Evolutionary conservation across 257 asterid species (phyloP), one percentile per base, ranked within the genome.

Genomic region (Lantana camara): DNA sequence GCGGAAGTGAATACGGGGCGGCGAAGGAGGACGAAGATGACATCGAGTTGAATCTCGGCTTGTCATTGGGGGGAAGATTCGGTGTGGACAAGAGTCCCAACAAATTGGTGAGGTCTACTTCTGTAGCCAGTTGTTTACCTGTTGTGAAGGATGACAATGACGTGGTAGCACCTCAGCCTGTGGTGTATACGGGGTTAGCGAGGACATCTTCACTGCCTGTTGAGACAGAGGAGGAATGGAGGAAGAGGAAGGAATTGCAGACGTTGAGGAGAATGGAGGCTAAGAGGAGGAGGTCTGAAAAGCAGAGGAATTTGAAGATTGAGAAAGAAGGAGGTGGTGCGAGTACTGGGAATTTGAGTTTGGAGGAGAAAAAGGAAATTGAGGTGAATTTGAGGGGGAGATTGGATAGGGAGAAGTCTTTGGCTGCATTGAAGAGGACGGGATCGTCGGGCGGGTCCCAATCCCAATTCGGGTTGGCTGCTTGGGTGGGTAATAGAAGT

Each of bases 211-310:
- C 98, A 3, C 79, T 92, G 72, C 97, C 98, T 3, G 95, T 73
- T 57, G 98, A 83, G 81, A 80, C 85, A 7, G 98, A 92, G 80
- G 95, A 89, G 64, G 97, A 85, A 71, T 89, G 96, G 96, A 83
- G 97, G 68, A 92, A 89, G 83, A 79, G 98, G 82, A 92, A 92
- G 64, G 95, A 89, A 74, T 60, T 85, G 76, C 98, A 92, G 80
- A 83, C 84, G 15, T 63, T 92, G 79, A 79, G 97, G 49, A 83
- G 98, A 76, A 79, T 92, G 96, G 96, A 83, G 82, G 98, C 98
- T 30, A 92, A 92, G 82, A 74, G 89, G 72, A 76, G 98, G 56
- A 82, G 96, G 79, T 87, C 94, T 1, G 95, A 87, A 85, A 92
- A 89, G 47, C 97, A 82, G 81, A 89, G 81, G 75, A 85, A 49